Evolutionary conservation across 2,329 filamentous ascomycete genomes (phyloP).

Genomic region (Pseudogymnoascus sp.): DNA sequence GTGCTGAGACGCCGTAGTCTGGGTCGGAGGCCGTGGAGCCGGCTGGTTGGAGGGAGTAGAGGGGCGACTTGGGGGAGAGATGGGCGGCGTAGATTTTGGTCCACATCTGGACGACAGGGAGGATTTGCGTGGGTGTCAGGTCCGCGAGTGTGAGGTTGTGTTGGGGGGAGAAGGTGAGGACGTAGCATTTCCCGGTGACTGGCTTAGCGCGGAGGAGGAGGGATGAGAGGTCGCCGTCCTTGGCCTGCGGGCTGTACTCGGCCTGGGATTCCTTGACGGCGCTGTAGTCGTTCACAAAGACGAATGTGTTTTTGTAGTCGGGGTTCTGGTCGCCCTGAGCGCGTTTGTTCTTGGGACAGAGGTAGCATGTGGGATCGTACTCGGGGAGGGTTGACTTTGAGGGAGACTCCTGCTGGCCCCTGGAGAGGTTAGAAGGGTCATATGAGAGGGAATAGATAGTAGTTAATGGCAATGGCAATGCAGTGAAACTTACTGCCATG

Average conservation of each 20-base stretch:
- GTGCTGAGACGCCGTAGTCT: constrained; percentile 39
- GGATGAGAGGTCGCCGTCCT: constrained; percentile 52
- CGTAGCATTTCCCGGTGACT: constrained; percentile 93
- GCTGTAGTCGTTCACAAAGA: constrained; percentile 96
- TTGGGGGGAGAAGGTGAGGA: constrained; percentile 84
- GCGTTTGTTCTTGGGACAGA: constrained; percentile 85
- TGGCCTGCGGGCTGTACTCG: constrained; percentile 50
- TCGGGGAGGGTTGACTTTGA: constrained; percentile 62
- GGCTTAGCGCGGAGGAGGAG: constrained; percentile 73
- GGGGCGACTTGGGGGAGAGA: constrained; percentile 62
- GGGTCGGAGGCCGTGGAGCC: constrained; percentile 35
- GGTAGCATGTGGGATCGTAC: constrained; percentile 85
- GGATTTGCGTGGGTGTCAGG: constrained; percentile 66
- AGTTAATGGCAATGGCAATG: no score
- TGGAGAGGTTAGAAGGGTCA: constrained; percentile 29
- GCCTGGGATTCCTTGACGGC: constrained; percentile 91
- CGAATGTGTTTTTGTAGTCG: constrained; percentile 76
- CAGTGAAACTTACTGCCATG: constrained; percentile 85
- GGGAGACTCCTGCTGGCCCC: constrained; percentile 69
- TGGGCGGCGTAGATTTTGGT: constrained; percentile 81
- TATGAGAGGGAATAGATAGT: not conserved
- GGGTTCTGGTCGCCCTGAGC: constrained; percentile 84
- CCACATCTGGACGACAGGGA: constrained; percentile 84
- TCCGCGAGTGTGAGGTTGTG: constrained; percentile 93
- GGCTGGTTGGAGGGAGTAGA: constrained; percentile 39